Evolutionary conservation across 108 stramenopile genomes (phyloP), one percentile per base, ranked within the genome.

Genomic region (Thalassiosira profunda): DNA sequence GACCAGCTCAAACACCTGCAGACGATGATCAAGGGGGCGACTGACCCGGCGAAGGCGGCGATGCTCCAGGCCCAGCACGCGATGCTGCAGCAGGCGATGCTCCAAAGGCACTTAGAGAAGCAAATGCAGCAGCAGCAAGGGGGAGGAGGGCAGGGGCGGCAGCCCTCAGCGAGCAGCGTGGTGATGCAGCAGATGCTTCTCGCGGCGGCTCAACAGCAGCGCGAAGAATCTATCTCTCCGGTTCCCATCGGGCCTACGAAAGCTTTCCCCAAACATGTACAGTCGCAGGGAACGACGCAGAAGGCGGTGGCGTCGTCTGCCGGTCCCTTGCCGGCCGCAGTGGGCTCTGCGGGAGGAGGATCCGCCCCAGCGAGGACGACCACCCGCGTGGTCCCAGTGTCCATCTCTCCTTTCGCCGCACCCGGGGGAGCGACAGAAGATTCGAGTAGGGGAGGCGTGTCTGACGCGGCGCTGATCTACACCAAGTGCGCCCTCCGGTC

Each of bases 401-500:
- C 58, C 11, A 40, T 70, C 58, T 70, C 69, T 12, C 69, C 58
- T 2, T 46, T 31, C 37, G 24, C n/a, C 20, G 20, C 44, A 20
- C 35, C 11, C n/a, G n/a, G n/a, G n/a, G n/a, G n/a, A n/a, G n/a
- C n/a, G n/a, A n/a, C n/a, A n/a, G n/a, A n/a, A n/a, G n/a, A n/a
- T n/a, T 26, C 31, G 25, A 35, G 0, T 46, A 18, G 28, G 38
- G 74, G 58, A 14, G 74, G 58, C 2, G 63, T 76, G 35, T 67
- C 74, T 11, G 74, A 76, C 23, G 66, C 74, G 15, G 64, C 66
- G 11, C 53, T 76, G 17, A 67, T 60, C 3, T 76, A 76, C 53
- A 67, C 66, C 51, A 76, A 76, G 60, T 41, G 68, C 47, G 74
- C 74, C 31, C 47, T 76, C 41, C 26, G 68, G 35, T 67, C 74